phyloP scores from a whole-genome alignment of 2,329 filamentous ascomycete genomes.

The Capronia americana region DNA sequence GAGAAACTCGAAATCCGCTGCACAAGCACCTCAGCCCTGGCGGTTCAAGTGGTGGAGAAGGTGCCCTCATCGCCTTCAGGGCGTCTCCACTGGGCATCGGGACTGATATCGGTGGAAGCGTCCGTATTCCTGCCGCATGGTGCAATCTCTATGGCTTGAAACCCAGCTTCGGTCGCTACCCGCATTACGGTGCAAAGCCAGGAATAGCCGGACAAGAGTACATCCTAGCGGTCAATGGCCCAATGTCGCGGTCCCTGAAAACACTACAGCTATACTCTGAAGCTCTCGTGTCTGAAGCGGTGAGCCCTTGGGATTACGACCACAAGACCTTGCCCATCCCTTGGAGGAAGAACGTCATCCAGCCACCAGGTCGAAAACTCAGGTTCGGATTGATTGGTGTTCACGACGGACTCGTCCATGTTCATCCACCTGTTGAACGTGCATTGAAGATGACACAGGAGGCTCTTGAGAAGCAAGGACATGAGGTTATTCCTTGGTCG shows the following conservation, averaged over 20 bases:
- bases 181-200: slow-evolving; percentile 46
- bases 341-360: slow-evolving; percentile 46
- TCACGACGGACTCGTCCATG: slow-evolving; percentile 46
- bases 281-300: slow-evolving; percentile 44
- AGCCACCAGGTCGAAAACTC: slow-evolving; percentile 46
- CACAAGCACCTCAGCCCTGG: slow-evolving; percentile 46
- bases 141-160: slow-evolving; percentile 50
- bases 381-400: slow-evolving; percentile 48
- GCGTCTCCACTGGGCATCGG: slow-evolving; percentile 45
- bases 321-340: slow-evolving; percentile 50
- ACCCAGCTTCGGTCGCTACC: slow-evolving; percentile 49
- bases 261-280: slow-evolving; percentile 47
- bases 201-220: slow-evolving; percentile 50
- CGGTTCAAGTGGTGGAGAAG: slow-evolving; percentile 48
- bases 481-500: slow-evolving; percentile 46
- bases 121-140: slow-evolving; percentile 49
- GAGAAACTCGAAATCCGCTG: slow-evolving; percentile 48
- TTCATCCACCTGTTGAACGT: slow-evolving; percentile 49
- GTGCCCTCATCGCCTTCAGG: slow-evolving; percentile 45
- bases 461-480: slow-evolving; percentile 46
- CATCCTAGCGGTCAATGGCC: slow-evolving; percentile 49
- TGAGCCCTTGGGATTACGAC: slow-evolving; percentile 48
- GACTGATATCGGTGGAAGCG: slow-evolving; percentile 52
- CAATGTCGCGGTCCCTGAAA: slow-evolving; percentile 47
- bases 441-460: slow-evolving; percentile 45